Conservation (phyloP, 352 stramenopile species). For the Saprolegnia diclina region DNA sequence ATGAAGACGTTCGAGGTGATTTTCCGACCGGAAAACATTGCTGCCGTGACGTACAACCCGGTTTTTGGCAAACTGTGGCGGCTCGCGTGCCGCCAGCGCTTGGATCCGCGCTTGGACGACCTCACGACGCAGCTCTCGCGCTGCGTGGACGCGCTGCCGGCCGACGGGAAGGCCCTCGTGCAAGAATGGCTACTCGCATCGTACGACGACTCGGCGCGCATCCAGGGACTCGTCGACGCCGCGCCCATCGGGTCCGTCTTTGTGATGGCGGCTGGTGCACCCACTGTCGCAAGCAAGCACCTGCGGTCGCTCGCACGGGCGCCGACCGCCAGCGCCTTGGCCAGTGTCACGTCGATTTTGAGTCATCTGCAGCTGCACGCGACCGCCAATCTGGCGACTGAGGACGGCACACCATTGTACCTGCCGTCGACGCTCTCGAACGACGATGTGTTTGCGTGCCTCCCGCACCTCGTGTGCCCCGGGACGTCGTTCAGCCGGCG, state of each 20-base stretch:
- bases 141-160: slow-evolving; percentile 12
- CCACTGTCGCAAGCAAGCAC: background rate
- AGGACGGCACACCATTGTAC: background rate
- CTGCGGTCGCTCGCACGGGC: slow-evolving; percentile 16
- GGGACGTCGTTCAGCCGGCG: slow-evolving; percentile 10
- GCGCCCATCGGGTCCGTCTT: background rate
- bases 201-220: too few relatives aligned
- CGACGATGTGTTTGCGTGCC: slow-evolving; percentile 17
- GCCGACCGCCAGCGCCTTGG: slow-evolving; percentile 4
- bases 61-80: slow-evolving; percentile 24
- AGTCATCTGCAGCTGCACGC: slow-evolving; percentile 5
- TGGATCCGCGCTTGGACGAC: background rate
- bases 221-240: too few relatives aligned
- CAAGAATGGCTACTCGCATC: slow-evolving; percentile 1
- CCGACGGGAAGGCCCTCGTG: background rate
- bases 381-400: background rate
- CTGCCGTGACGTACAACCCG: slow-evolving; percentile 22
- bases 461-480: slow-evolving; percentile 13
- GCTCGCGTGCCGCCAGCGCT: background rate
- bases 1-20: slow-evolving; percentile 1
- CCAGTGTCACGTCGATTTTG: slow-evolving; percentile 4
- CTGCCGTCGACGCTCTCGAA: slow-evolving; percentile 7
- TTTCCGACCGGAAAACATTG: slow-evolving; percentile 13
- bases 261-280: background rate
- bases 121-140: slow-evolving; percentile 13